Base-by-base conservation (phyloP, 805 yeast species). In the Helenozyma baotianmanensis region DNA sequence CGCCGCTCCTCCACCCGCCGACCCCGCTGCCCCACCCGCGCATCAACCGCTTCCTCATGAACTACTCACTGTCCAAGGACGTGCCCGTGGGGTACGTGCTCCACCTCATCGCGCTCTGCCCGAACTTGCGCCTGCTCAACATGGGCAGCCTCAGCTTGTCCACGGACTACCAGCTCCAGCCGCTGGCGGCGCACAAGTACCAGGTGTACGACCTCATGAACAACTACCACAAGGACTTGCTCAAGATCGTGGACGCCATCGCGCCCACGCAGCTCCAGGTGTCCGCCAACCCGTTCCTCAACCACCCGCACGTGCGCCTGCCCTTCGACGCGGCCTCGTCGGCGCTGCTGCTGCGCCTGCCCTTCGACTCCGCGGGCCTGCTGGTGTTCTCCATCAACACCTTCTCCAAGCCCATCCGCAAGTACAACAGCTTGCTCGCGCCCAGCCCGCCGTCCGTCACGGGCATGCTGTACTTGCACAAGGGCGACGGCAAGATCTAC, bases 31-130 rank as follows among this genome's bases (percentile, higher is more conserved):
- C 46, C 11, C 47, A 83, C 50, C 92, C 92, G 2, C 54, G 60
- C 28, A 76, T 78, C 25, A 80, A 74, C 51, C 73, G 76, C 36
- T 76, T 80, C 42, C 53, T 85, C 23, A 48, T 68, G 33, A 80
- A 75, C 53, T 82, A 82, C 55, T 68, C 85, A 3, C 64, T 72
- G 14, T 70, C 80, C n/a, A 76, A 72, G 44, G 96, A 87, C 53
- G 52, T 87, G 6, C 96, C 96, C 1, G 60, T 81, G 18, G 96
- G 96, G 0, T 76, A 77, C 41, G 48, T 88, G 8, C 50, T 87
- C 10, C 94, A 84, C 52, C 48, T 86, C 23, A 50, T 87, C 23
- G 70, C 70, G n/a, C 60, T 74, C 21, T 88, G 96, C 50, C 76
- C 76, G 10, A 80, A 82, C 43, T 46, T 87, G 23, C 57, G 51